A percentile compares a stretch with the other conserved stretches of the same genome.
Evolutionary conservation across 225 moss, liverwort and hornwort genomes (phyloP).

Genomic region (Neckera pumila): DNA sequence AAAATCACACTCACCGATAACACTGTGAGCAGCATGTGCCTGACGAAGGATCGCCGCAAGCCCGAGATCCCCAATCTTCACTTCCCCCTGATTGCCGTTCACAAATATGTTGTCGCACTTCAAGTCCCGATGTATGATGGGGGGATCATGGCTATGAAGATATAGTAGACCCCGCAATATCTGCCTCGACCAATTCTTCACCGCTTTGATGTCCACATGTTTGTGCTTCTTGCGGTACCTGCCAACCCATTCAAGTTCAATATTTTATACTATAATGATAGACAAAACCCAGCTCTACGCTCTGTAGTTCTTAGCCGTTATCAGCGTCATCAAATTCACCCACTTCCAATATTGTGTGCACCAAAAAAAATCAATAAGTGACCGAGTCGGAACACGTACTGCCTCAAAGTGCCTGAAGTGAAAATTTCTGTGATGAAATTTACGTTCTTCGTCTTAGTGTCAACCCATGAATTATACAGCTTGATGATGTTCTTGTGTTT

Average conservation of each 20-base stretch:
- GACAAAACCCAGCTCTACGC: not conserved
- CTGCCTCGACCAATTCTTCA: slow-evolving; percentile 97
- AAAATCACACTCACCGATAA: slow-evolving; percentile 49
- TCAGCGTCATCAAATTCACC: not conserved
- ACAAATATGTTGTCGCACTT: slow-evolving; percentile 99
- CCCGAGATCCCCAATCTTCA: slow-evolving; percentile 97
- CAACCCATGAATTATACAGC: slow-evolving; percentile 98
- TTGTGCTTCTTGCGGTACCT: slow-evolving; percentile 95
- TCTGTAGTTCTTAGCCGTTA: not conserved
- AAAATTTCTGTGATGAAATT: slow-evolving; percentile 98
- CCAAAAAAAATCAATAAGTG: not conserved
- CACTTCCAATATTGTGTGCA: not conserved
- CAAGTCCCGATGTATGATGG: slow-evolving; percentile 92
- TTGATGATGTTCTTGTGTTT: slow-evolving; percentile 95
- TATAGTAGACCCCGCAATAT: slow-evolving; percentile 87
- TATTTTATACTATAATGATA: not conserved
- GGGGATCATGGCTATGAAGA: slow-evolving; percentile 95
- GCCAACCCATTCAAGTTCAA: not conserved
- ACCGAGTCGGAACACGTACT: slow-evolving; percentile 24
- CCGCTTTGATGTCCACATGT: slow-evolving; percentile 91
- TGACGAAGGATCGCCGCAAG: slow-evolving; percentile 93
- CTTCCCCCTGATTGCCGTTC: slow-evolving; percentile 96
- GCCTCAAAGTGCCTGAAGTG: slow-evolving; percentile 90
- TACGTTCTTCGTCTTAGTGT: slow-evolving; percentile 85
- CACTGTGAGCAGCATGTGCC: slow-evolving; percentile 93